Evolutionary conservation across 108 stramenopile species (phyloP), one percentile per base, ranked within the genome.

Genomic region (Hondaea fermentalgiana): DNA sequence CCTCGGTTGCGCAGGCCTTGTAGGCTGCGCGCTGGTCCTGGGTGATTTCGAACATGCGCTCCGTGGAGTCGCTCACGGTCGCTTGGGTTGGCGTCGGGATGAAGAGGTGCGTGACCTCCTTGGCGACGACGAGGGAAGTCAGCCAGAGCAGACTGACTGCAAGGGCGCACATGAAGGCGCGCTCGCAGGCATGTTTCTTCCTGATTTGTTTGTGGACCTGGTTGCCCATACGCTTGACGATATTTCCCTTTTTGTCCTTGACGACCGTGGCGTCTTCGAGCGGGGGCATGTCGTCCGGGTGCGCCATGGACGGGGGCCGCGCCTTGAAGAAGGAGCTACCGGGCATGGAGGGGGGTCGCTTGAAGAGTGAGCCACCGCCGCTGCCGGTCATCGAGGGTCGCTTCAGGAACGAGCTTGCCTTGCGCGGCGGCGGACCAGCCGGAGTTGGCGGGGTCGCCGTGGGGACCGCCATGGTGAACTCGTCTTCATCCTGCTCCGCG

Each of bases 151-250:
- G 28, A 53, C 76, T 83, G 3, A 83, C 76, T 4, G 76, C 76
- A 6, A 83, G 28, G 10, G 76, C 76, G 76, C 76, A 83, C 76
- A 83, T 83, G 51, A 83, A 83, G 6, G 76, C 76, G 49, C 76
- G 76, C 51, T 83, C 76, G 51, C 76, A 83, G n/a, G 76, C 76
- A 35, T 83, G 76, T 45, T 83, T 83, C 23, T 83, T 83, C n/a
- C 76, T 21, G 28, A 83, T 83, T 23, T 83, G 76, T 23, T 83
- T 83, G 49, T 28, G 14, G 25, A 83, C 76, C n/a, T 83, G 44
- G 3, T 45, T 45, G n/a, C 49, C 51, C 49, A 83, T 83, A 35
- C 76, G 64, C 42, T 6, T 12, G 64, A 69, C 10, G 42, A 69
- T 17, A 17, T 69, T 53, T 35, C 43, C 25, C 51, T 53, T 83